Conservation (phyloP, 2,329 filamentous ascomycete species). For the Curvularia verruculosa region DNA sequence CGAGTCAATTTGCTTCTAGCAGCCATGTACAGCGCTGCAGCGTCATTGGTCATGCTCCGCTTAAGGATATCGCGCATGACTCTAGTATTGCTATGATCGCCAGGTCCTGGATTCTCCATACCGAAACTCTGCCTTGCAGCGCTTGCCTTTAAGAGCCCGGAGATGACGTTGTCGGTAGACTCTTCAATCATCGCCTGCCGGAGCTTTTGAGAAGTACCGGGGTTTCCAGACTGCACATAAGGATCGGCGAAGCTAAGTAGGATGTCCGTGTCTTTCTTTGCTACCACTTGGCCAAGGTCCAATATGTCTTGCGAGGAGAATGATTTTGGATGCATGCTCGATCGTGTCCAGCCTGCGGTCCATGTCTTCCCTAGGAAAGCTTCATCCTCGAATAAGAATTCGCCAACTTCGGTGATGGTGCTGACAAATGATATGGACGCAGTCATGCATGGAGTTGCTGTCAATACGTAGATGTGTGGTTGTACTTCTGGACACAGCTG, state of each 20-base stretch:
- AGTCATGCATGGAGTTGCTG: conserved; percentile 10
- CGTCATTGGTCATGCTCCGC: conserved; percentile 7
- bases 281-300: conserved; percentile 6
- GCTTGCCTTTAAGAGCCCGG: conserved; percentile 2
- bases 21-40: not conserved
- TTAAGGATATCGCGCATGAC: conserved; percentile 11
- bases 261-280: not conserved
- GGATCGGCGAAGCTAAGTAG: conserved; percentile 13
- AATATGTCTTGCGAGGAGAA: conserved; percentile 12
- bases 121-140: not conserved
- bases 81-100: not conserved
- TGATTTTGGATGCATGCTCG: conserved; percentile 17
- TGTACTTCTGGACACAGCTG: conserved; percentile 6
- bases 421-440: conserved; percentile 15
- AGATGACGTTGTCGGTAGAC: conserved; percentile 13
- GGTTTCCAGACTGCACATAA: conserved; percentile 10
- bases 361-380: conserved; percentile 11
- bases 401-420: conserved; percentile 13
- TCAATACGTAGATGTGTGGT: conserved; percentile 16
- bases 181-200: conserved; percentile 12
- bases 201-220: conserved; percentile 11
- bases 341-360: conserved; percentile 9
- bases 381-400: conserved; percentile 15
- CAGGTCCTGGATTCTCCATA: not conserved
- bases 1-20: conserved; percentile 2